These are phyloP conservation scores for Astragalus glycyphyllos DNA, from an alignment of 306 rosid species.

Conservation along the genomic window DNA sequence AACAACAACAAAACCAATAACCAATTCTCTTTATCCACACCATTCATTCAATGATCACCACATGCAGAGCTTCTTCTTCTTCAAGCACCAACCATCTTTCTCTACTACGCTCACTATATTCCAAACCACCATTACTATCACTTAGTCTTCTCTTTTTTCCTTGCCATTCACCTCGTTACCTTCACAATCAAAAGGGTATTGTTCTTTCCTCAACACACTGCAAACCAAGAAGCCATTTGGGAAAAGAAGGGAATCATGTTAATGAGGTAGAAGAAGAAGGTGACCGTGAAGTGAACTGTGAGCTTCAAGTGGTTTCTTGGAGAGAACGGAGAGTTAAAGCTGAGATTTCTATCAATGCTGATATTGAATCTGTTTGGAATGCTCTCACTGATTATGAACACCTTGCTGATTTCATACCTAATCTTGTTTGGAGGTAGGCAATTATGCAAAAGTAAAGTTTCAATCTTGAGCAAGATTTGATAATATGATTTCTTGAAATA, in stretches of 20 bases:
- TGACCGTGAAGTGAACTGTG: conserved; percentile 68
- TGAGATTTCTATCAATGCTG: conserved; percentile 63
- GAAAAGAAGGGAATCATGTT: not conserved
- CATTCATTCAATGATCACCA: conserved; percentile 54
- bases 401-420: conserved; percentile 88
- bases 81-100: conserved; percentile 46
- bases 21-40: not conserved
- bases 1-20: not conserved
- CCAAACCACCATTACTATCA: conserved; percentile 43
- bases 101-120: conserved; percentile 16
- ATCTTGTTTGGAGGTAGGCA: conserved; percentile 81
- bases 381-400: conserved; percentile 93
- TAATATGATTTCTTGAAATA: no score
- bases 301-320: conserved; percentile 87
- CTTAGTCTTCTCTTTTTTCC: conserved; percentile 25
- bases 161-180: not conserved
- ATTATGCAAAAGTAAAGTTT: not conserved
- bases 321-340: conserved; percentile 81
- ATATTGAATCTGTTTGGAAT: conserved; percentile 75
- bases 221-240: conserved; percentile 48
- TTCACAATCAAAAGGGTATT: conserved; percentile 44
- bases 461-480: not conserved
- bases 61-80: conserved; percentile 51
- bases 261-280: conserved; percentile 26
- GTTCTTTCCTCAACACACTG: conserved; percentile 51